Conservation (phyloP, 495 filamentous ascomycete genomes). For the Trichoderma asperelloides region DNA sequence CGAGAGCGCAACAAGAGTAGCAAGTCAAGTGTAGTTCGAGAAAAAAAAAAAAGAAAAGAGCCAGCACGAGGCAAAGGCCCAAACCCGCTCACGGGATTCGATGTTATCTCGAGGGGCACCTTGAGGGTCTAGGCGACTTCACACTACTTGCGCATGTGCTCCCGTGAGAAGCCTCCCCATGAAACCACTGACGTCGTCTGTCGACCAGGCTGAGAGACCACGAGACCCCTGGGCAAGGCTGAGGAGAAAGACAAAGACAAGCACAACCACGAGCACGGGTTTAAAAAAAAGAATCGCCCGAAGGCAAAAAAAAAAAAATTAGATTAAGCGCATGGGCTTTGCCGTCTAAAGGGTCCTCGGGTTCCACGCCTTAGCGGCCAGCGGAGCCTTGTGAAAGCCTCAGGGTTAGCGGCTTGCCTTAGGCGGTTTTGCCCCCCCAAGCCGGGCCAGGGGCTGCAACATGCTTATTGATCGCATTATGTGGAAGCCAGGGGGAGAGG, state of each 20-base stretch:
- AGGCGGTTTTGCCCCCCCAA: neutral
- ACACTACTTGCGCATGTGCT: neutral
- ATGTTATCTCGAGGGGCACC: too few species aligned
- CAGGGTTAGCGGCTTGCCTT: constrained; percentile 2
- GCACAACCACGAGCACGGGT: too few species aligned
- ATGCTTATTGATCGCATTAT: constrained; percentile 3
- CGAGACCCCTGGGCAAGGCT: constrained; percentile 8
- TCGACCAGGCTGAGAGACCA: neutral
- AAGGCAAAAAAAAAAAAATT: neutral
- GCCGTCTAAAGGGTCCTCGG: neutral
- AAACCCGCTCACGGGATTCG: neutral
- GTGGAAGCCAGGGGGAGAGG: constrained; percentile 1
- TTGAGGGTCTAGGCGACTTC: neutral
- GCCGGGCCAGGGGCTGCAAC: constrained; percentile 3
- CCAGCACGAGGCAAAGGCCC: neutral
- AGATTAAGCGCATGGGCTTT: neutral
- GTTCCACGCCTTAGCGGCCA: neutral
- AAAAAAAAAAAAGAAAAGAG: neutral
- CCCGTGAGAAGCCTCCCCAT: neutral
- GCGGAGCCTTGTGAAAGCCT: neutral
- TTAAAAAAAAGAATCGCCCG: too few species aligned
- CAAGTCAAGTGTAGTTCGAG: neutral
- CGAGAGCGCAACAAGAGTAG: too few species aligned
- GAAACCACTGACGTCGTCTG: constrained; percentile 2
- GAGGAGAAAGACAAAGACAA: neutral